Evolutionary conservation across 495 filamentous ascomycete genomes (phyloP).

Genomic region (Aspergillus affinis): DNA sequence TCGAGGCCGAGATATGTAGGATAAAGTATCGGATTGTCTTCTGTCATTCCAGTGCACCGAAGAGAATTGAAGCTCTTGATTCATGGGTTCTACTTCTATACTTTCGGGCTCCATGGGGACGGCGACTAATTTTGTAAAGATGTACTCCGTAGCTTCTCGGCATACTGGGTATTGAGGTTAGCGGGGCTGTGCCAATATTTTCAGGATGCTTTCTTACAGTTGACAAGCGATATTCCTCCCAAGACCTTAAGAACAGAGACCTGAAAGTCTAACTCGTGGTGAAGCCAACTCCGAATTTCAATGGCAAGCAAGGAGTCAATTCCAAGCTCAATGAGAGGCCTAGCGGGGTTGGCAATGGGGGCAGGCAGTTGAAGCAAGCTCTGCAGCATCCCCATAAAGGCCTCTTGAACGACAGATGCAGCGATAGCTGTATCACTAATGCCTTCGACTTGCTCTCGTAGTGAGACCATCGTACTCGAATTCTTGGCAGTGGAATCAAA

Average conservation of each 20-base stretch:
- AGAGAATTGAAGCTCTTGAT: not conserved
- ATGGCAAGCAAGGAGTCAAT: conserved; percentile 37
- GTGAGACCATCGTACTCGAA: not conserved
- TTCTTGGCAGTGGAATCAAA: not conserved
- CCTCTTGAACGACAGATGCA: not conserved
- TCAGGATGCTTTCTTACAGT: not conserved
- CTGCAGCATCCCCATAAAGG: conserved; percentile 8
- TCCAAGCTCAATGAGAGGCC: conserved; percentile 31
- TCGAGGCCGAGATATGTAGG: not conserved
- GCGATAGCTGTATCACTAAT: not conserved
- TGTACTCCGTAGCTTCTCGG: not conserved
- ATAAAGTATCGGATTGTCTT: not conserved
- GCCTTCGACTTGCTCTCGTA: not conserved
- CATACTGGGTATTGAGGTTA: not conserved
- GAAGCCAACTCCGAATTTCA: conserved; percentile 36
- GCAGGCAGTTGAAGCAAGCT: not conserved
- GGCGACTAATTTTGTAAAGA: not conserved
- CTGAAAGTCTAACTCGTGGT: conserved; percentile 37
- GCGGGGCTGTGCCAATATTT: not conserved
- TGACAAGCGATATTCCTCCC: conserved; percentile 3
- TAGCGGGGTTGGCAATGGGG: not conserved
- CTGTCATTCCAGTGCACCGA: not conserved
- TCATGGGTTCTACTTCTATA: not conserved
- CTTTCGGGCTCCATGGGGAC: not conserved
- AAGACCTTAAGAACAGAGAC: conserved; percentile 48